These are phyloP conservation scores for Capsella bursapastoris DNA, from an alignment of 345 rosid species.

Conservation along the genomic window DNA sequence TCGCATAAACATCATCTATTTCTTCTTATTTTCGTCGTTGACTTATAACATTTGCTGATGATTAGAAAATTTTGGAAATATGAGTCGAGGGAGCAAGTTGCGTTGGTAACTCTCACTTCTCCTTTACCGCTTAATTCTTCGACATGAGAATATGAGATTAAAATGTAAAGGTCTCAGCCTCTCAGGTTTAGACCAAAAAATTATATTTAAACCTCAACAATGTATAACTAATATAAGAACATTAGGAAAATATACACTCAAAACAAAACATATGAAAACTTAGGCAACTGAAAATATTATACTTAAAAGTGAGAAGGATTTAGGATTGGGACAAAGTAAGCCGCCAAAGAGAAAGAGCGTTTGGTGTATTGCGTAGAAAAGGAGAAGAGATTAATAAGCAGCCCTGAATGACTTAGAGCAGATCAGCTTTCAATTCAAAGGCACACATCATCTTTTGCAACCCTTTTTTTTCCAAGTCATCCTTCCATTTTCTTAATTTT, in stretches of 20 bases:
- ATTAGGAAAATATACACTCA: not conserved
- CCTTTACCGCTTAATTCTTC: not conserved
- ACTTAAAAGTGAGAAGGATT: slow-evolving; percentile 5
- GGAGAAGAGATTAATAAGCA: slow-evolving; percentile 14
- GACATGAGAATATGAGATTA: no score
- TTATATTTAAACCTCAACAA: not conserved
- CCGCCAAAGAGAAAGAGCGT: slow-evolving; percentile 30
- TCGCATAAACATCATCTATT: not conserved
- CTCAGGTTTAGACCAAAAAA: no score
- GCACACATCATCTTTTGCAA: slow-evolving; percentile 19
- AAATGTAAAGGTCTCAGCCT: no score
- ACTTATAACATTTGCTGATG: slow-evolving; percentile 11
- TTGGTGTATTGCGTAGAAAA: slow-evolving; percentile 29
- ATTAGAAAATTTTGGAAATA: not conserved
- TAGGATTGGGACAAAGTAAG: slow-evolving; percentile 19
- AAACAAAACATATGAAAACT: not conserved
- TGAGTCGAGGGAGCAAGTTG: slow-evolving; percentile 1
- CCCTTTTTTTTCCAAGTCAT: slow-evolving; percentile 23
- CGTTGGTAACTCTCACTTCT: not conserved
- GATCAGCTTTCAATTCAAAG: slow-evolving; percentile 31
- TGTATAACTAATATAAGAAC: not conserved
- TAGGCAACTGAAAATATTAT: not conserved
- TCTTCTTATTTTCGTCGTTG: slow-evolving; percentile 9
- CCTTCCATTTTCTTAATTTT: slow-evolving; percentile 30
- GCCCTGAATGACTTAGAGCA: not conserved